Evolutionary conservation across 2,329 filamentous ascomycete genomes (phyloP).

Genomic region (Zasmidium citrigriseum): DNA sequence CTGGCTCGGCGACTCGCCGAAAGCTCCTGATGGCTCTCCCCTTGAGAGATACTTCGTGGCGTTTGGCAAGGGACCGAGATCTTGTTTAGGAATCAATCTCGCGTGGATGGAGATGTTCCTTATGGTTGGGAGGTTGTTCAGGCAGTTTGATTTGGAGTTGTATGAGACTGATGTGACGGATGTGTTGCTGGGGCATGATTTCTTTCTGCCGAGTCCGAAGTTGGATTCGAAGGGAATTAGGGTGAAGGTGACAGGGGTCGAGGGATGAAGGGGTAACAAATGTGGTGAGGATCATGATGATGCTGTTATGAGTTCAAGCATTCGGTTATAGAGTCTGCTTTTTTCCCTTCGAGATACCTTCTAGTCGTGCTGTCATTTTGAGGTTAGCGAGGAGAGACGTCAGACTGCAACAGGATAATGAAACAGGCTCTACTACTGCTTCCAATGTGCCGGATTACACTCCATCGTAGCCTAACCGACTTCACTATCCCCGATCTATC

Average conservation of each 20-base stretch:
- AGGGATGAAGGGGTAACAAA: too few species aligned
- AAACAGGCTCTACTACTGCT: too few species aligned
- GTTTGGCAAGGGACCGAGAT: constrained; percentile 38
- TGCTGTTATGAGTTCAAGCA: not conserved
- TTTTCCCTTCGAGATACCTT: too few species aligned
- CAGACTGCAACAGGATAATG: too few species aligned
- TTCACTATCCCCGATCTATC: too few species aligned
- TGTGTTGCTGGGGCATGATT: constrained; percentile 21
- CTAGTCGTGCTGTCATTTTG: too few species aligned
- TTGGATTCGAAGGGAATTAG: constrained; percentile 25
- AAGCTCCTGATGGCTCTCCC: constrained; percentile 16
- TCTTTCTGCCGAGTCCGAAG: constrained; percentile 23
- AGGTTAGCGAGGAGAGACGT: too few species aligned
- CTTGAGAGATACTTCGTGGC: constrained; percentile 39
- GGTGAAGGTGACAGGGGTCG: constrained; percentile 17
- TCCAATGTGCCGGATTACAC: too few species aligned
- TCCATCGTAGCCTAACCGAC: too few species aligned
- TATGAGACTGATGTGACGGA: constrained; percentile 21
- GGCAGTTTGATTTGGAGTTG: constrained; percentile 24
- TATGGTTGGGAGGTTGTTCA: constrained; percentile 19
- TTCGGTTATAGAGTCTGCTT: not conserved
- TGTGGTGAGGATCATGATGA: too few species aligned
- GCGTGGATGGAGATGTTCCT: constrained; percentile 31
- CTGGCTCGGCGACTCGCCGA: constrained; percentile 33
- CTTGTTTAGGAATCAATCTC: constrained; percentile 31